These are phyloP conservation scores for Fusarium sp. DNA, from an alignment of 2,329 filamentous ascomycete species.

Conservation along the genomic window DNA sequence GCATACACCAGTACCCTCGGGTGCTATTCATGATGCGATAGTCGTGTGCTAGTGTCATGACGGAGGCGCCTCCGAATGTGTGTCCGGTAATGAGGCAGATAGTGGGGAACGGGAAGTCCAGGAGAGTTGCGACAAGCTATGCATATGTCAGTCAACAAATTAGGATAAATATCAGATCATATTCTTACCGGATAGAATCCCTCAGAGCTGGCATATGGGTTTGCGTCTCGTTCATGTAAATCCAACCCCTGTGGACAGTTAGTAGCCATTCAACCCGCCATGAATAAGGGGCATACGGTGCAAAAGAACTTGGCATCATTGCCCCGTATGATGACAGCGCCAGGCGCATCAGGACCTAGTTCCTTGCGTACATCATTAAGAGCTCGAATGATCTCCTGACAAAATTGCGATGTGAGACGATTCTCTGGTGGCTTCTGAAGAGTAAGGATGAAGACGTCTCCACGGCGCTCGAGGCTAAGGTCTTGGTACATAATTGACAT, in stretches of 20 bases:
- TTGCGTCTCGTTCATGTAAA: background rate
- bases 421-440: slow-evolving; percentile 10
- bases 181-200: slow-evolving; percentile 1
- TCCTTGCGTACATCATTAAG: background rate
- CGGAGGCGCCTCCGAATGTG: slow-evolving; percentile 2
- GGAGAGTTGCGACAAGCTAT: slow-evolving; percentile 2
- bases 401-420: slow-evolving; percentile 9
- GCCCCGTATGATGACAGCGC: background rate
- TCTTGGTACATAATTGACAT: background rate
- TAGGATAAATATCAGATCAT: no score
- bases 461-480: background rate
- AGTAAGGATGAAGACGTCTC: background rate
- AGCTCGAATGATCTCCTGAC: background rate
- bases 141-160: background rate
- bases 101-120: slow-evolving; percentile 1
- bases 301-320: slow-evolving; percentile 8
- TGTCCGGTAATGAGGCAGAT: slow-evolving; percentile 5
- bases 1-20: slow-evolving; percentile 5
- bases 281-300: background rate
- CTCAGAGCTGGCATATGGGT: slow-evolving; percentile 1
- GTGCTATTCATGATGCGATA: slow-evolving; percentile 7
- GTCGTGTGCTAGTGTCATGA: slow-evolving; percentile 5
- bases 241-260: background rate
- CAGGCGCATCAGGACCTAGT: background rate
- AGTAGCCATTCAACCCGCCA: background rate